These are phyloP conservation scores for Alternaria consortialis DNA, from an alignment of 2,329 filamentous ascomycete genomes.

Conservation along the genomic window DNA sequence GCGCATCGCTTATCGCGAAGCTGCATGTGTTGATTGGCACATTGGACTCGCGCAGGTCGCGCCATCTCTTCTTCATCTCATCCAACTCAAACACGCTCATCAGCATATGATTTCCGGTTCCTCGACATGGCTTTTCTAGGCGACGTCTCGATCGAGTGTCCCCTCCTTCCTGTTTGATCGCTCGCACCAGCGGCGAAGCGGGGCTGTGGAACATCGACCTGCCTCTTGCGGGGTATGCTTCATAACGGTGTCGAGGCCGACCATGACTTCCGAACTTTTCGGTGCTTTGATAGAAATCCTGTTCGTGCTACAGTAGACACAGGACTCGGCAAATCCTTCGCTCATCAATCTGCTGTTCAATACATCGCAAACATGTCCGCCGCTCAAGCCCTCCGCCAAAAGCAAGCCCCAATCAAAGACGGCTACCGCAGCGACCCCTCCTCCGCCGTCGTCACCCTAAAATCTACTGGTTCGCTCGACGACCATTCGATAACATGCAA, in stretches of 20 bases:
- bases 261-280: neutral
- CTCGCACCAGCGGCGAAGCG: conserved; percentile 32
- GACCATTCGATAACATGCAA: conserved; percentile 58
- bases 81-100: neutral
- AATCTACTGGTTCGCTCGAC: conserved; percentile 56
- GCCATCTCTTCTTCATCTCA: neutral
- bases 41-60: neutral
- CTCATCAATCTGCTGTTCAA: neutral
- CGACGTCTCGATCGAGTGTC: neutral
- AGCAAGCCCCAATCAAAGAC: conserved; percentile 60
- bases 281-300: neutral
- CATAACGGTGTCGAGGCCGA: conserved; percentile 4
- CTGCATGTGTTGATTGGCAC: neutral
- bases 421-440: conserved; percentile 56
- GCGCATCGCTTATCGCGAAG: conserved; percentile 5
- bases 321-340: neutral
- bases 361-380: conserved; percentile 33
- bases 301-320: neutral
- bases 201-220: conserved; percentile 28
- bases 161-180: conserved; percentile 20
- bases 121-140: neutral
- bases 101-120: neutral
- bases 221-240: conserved; percentile 30
- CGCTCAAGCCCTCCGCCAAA: conserved; percentile 54
- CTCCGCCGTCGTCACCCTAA: conserved; percentile 58